Evolutionary conservation across 106 monocot species (phyloP), one percentile per base, ranked within the genome.

Genomic region (Dendrobium chrysotoxum): DNA sequence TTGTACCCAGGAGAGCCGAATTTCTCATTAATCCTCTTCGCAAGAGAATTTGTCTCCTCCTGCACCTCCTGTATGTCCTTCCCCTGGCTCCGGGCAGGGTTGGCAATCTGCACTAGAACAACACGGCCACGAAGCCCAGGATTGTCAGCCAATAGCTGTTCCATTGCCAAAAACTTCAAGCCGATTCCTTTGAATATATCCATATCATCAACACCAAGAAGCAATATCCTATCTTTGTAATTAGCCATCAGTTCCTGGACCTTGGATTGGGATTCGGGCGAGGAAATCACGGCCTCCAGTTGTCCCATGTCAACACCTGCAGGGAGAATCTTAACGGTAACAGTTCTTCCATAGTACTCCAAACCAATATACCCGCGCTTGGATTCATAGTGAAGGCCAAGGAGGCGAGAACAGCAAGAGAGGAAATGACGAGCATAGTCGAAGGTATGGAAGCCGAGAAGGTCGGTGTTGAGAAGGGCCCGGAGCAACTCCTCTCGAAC

Each of bases 101-200:
- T 97, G 0, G 88, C 85, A 70, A 94, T 94, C 89, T 97, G 97
- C 38, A 97, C 90, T 42, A 97, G 80, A 4, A 91, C 85, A 0
- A 77, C 85, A 16, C 75, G 70, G 1, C 86, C 86, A 11, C 81
- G 55, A 40, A 88, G 82, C 11, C 64, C 79, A 8, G 77, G 86
- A 31, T 85, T 82, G 30, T 91, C 88, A 20, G 84, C 88, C 71
- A 91, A 39, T 6, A 91, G 80, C 80, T 88, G 88, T 20, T 86
- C 91, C 86, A 88, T 82, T 9, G 91, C 88, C 55, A 88, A 53
- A 47, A 91, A 91, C 86, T 91, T 91, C 71, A 91, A 73, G 11
- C 86, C 78, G 40, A 91, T 91, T 1, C 91, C 91, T 53, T 91
- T 91, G 80, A 91, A 88, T 61, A 86, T 16, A 72, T 91, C 91